Base-by-base conservation (phyloP, 495 filamentous ascomycete species). In the Tetracladium marchalianum region DNA sequence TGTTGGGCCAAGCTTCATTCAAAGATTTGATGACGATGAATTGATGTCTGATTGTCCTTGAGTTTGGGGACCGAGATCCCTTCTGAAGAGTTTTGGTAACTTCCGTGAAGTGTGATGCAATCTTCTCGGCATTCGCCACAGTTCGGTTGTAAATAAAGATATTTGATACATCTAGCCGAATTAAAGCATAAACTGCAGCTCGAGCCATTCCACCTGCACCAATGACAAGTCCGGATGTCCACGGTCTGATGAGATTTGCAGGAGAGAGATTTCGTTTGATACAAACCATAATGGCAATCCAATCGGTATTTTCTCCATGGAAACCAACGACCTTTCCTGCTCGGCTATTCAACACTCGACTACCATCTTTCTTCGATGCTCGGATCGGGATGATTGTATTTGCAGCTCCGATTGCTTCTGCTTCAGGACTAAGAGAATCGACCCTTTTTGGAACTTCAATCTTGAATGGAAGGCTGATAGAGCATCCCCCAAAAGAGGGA, bases 281-380 rank as follows among this genome's bases (percentile, higher is more conserved):
- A 49, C 83, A 87, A 8, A 68, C 69, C 10, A 65, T 42, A 15
- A 89, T 84, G 15, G 82, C 78, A 19, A 81, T 82, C 84, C 84
- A 90, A 61, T 88, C 84, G 0, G 83, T 90, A 58, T 90, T 90
- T 41, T 88, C 83, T 7, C 85, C 85, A 48, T 85, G 85, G 50
- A 85, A 80, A 8, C 74, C 80, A 39, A 72, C 55, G 5, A 83
- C 71, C 1, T 69, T 62, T 0, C 83, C 82, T 3, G 77, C 69
- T 51, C 73, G 75, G 59, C 82, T 82, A 13, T 79, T 71, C 27
- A 79, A 69, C 17, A 78, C 69, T 46, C 85, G 77, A 1, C 65
- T 71, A 27, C 73, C 78, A 51, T 80, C 62, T 1, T 50, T 70
- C 2, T 70, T 66, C 8, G 72, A 62, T 0, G 76, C 76, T 13